Base-by-base conservation (phyloP, 2,329 filamentous ascomycete genomes). In the Pseudopyricularia javanii region DNA sequence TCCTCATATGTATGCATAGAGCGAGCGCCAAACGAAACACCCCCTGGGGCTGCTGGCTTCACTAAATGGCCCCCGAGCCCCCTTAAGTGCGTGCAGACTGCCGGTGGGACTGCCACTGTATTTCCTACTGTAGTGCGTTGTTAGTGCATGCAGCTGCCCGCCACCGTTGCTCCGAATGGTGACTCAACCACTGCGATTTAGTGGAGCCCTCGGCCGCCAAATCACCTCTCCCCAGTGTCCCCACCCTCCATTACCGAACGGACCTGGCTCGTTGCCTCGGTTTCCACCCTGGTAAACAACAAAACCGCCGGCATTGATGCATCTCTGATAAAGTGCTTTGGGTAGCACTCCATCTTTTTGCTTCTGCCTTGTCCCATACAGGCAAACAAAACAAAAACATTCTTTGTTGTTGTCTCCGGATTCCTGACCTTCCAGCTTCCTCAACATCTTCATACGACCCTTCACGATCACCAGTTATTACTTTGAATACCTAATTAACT, bases 261-360 rank as follows among this genome's bases (percentile, higher is more conserved):
- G 8, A 34, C 49, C 33, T 35, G 49, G 24, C 49, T 50, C 33
- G 49, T 22, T 35, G 49, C 49, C 49, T 50, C 17, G 49, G 32
- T 37, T 50, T 50, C 37, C 37, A 43, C 17, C n/a, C 37, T 43
- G 17, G 37, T 43, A 43, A 43, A 43, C 37, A 43, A 43, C 37
- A 43, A 9, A 43, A 43, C n/a, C 17, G 24, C 7, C 37, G 35
- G 37, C 37, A 43, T 43, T 43, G 37, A 43, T 43, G 17, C 24
- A n/a, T n/a, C n/a, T n/a, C n/a, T n/a, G n/a, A 20, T 43, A 43
- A 43, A 43, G 37, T 24, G 17, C 37, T 43, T n/a, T n/a, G n/a
- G 24, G 24, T 20, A 15, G 17, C 37, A 20, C 24, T 20, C 37
- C 17, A 43, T 20, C 37, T 9, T 43, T 32, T 35, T 50, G 49